A percentile compares a stretch with the other conserved stretches of the same genome.
Evolutionary conservation across 139 green algal species (phyloP).

Genomic region (Desmodesmus armatus): DNA sequence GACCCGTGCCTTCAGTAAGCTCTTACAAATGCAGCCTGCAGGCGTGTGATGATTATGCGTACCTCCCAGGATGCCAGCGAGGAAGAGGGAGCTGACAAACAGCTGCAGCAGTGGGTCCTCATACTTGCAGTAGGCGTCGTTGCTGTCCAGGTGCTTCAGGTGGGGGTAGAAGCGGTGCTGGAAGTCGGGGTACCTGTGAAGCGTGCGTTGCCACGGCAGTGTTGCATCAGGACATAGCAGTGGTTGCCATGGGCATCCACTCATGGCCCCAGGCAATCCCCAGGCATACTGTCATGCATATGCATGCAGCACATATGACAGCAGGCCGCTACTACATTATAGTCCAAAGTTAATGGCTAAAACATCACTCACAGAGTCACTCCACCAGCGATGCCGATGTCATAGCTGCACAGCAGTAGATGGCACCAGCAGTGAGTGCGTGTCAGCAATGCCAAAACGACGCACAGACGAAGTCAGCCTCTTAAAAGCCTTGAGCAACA

Average conservation of each 20-base stretch:
- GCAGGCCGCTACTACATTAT: neutral
- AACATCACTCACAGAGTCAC: slow-evolving; percentile 21
- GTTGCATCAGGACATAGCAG: neutral
- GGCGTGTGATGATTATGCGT: too few species aligned
- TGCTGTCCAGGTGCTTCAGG: neutral
- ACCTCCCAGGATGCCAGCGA: slow-evolving; percentile 58
- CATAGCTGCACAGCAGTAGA: neutral
- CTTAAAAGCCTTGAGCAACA: neutral
- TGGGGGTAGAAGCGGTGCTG: slow-evolving; percentile 24
- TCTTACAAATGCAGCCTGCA: too few species aligned
- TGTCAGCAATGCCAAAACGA: too few species aligned
- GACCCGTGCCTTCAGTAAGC: too few species aligned
- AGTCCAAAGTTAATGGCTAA: neutral
- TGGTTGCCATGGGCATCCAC: neutral
- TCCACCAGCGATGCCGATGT: slow-evolving; percentile 39
- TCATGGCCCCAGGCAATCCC: neutral
- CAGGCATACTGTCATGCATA: neutral
- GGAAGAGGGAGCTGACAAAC: slow-evolving; percentile 74
- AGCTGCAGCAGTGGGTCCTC: slow-evolving; percentile 70
- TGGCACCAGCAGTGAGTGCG: neutral
- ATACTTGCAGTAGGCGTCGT: slow-evolving; percentile 68
- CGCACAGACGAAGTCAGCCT: neutral
- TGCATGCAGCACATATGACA: neutral
- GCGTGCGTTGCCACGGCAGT: neutral
- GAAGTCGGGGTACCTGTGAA: slow-evolving; percentile 36